Evolutionary conservation across 805 yeast species (phyloP), one percentile per base, ranked within the genome.

Genomic region (Cyberlindnera bimundalis): DNA sequence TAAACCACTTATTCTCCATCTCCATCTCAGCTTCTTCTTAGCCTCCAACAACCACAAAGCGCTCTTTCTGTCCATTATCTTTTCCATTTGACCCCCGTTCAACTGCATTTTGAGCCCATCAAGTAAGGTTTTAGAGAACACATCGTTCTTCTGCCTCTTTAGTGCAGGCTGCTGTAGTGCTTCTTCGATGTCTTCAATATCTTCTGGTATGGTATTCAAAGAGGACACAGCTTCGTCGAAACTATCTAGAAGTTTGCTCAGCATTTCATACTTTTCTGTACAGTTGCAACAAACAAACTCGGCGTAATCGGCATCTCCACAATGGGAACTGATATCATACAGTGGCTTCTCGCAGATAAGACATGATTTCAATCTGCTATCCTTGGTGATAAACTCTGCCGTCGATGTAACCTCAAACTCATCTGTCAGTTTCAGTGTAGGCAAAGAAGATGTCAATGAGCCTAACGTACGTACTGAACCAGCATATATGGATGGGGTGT

Each of bases 301-400:
- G 29, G 50, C 48, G 46, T 48, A 65, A 9, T 49, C 19, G 3
- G 33, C 17, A n/a, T 38, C 42, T 5, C 29, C 35, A 13, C 54
- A 52, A 16, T 62, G 46, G 15, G 63, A 51, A 66, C 83, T 64
- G 58, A 79, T 49, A 43, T 82, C 88, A 56, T 81, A 83, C 21
- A 83, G 57, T 13, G 88, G 85, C 39, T 71, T 74, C 28, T 81
- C 86, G 58, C 91, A 83, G 11, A 83, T 64, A n/a, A 80, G 76
- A 55, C 91, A 83, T 33, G 58, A 59, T 36, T 61, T 64, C 35
- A 69, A 39, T 2, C 55, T 31, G 15, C 33, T 17, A n/a, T 47
- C 45, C 13, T n/a, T 27, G 9, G 43, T 39, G 5, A 32, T 24
- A 36, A 47, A 39, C 27, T 47, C 51, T 13, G 44, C 45, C 12